A percentile compares a stretch with the other conserved stretches of the same genome.
These are phyloP conservation scores for Phytopythium aichiense DNA, from an alignment of 352 stramenopile genomes.

Conservation along the genomic window DNA sequence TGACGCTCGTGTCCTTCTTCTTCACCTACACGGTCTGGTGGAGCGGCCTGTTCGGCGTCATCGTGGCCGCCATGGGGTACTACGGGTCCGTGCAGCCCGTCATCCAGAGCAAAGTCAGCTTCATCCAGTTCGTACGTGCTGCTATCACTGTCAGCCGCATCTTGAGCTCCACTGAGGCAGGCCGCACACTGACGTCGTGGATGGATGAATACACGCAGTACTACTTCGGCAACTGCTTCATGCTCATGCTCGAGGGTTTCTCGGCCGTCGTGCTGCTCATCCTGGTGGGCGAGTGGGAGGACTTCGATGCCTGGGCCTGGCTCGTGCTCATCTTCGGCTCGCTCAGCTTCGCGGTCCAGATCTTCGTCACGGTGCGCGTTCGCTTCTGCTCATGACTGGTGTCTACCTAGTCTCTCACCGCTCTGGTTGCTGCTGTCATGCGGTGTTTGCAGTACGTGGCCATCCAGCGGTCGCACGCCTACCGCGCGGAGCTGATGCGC, in stretches of 20 bases:
- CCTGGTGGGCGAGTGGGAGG: slow-evolving; percentile 71
- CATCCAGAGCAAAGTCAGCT: slow-evolving; percentile 87
- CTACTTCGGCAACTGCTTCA: slow-evolving; percentile 87
- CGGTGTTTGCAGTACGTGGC: slow-evolving; percentile 46
- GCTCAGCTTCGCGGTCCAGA: slow-evolving; percentile 60
- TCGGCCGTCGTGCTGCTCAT: slow-evolving; percentile 73
- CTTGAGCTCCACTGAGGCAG: not conserved
- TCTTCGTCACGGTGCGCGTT: slow-evolving; percentile 55
- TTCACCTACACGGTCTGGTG: slow-evolving; percentile 86
- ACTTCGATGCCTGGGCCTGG: slow-evolving; percentile 74
- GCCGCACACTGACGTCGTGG: not conserved
- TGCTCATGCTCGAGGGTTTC: slow-evolving; percentile 68
- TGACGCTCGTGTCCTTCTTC: slow-evolving; percentile 66
- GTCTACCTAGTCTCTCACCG: not conserved
- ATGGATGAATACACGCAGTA: slow-evolving; percentile 32
- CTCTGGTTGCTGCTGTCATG: not conserved
- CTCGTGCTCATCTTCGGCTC: slow-evolving; percentile 65
- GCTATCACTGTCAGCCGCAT: not conserved
- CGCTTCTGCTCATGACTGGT: not conserved
- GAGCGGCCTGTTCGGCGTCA: slow-evolving; percentile 68
- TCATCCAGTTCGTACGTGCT: slow-evolving; percentile 78
- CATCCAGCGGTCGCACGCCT: slow-evolving; percentile 71
- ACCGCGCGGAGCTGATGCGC: slow-evolving; percentile 79
- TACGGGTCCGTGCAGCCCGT: slow-evolving; percentile 79
- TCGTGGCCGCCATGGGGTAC: slow-evolving; percentile 78